Evolutionary conservation across 169 alveolate species (phyloP), one percentile per base, ranked within the genome.

Genomic region (Plasmodium coatneyi): DNA sequence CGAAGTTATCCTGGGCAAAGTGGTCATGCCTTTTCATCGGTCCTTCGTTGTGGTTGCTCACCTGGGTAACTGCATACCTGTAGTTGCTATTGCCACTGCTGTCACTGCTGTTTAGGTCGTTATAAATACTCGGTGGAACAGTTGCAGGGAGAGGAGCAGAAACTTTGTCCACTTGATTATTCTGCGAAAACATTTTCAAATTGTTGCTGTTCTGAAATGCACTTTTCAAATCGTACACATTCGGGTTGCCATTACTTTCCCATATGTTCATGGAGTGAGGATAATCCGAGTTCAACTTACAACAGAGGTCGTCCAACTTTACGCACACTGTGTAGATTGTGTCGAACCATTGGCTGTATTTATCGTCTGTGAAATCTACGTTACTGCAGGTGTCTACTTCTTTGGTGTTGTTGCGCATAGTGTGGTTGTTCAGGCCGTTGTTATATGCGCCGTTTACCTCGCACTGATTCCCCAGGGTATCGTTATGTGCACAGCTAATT

Each of bases 221-320:
- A 12, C 83, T 79, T 28, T 89, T 89, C 49, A 89, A 43, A 28
- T 46, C 30, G 72, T 80, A 10, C 5, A 70, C 60, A 80, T 52
- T 89, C 1, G 46, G 32, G 66, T 80, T 66, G 28, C 95, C 86
- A 25, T 60, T 74, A 25, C 54, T 66, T 22, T 90, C 95, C 97
- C 97, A 95, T n/a, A 84, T 41, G 39, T 83, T 14, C 96, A 91
- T 95, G 34, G 96, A 93, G 74, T 95, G 92, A 4, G 97, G 97
- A 60, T 86, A 95, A 49, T 71, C 56, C 1, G 52, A 39, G 54
- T 84, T 93, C 41, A 95, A 76, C 25, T 89, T 92, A 52, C 93
- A 84, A 28, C 97, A 95, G 22, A 95, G 49, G 66, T 95, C 97
- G 74, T 95, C 97, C 22, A 95, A 56, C 49, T 92, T 92, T 43